Evolutionary conservation across 768 basidiomycete species (phyloP), one percentile per base, ranked within the genome.

Genomic region (Lentinula lateritia): DNA sequence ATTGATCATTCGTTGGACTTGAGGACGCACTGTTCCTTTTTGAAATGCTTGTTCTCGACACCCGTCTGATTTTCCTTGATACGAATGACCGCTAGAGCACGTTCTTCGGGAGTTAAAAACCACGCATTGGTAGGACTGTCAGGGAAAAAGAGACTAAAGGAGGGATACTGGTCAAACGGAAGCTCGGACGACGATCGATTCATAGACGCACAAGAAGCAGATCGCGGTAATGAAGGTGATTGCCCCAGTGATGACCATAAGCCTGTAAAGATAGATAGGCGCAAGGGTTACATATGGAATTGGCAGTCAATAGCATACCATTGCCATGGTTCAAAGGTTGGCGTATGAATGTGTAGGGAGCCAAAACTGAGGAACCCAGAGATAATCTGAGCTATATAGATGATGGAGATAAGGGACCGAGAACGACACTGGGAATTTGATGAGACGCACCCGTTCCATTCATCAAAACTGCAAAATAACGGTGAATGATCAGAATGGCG

Each of bases 21-120:
- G 12, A n/a, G 13, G 36, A 78, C 87, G 64, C 60, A 90, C 89
- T 92, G 90, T 41, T 90, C 87, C 58, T 78, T 83, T 75, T 92
- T 92, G 74, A 89, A 92, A 57, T 79, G 80, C 66, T 92, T 93
- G 68, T 90, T 92, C 72, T 92, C 90, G 9, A 91, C 82, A 35
- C 90, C 91, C 0, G 88, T 88, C 82, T 92, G 89, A 64, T 91
- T 90, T 71, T 76, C 81, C 83, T 86, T 86, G 61, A 91, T 80
- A 7, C 89, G 82, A 54, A 75, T 78, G 23, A 91, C 76, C 0
- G 89, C 89, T n/a, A 75, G 76, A 2, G 73, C 75, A 10, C 87
- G 83, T 66, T 92, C 90, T n/a, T 78, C 75, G 3, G 71, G 73
- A 2, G 87, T 88, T 53, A 92, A 76, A 74, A 92, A 92, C 85